Conservation (phyloP, 768 basidiomycete species). For the Asterophora parasitica region DNA sequence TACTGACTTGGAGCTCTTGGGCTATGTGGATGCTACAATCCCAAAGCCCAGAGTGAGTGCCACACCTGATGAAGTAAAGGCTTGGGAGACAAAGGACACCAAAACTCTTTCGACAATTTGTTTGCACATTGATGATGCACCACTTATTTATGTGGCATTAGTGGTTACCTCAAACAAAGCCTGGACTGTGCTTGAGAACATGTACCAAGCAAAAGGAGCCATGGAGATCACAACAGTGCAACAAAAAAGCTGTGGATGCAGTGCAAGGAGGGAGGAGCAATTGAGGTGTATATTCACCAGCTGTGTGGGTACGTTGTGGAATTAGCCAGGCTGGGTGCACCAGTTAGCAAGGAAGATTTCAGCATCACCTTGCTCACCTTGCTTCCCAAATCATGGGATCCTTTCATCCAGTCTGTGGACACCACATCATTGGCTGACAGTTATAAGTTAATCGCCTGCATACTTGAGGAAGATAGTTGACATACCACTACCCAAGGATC, state of each 20-base stretch:
- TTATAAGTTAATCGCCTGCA: conserved; percentile 18
- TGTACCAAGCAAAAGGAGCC: conserved; percentile 25
- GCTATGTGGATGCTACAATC: conserved; percentile 8
- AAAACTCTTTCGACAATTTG: conserved; percentile 27
- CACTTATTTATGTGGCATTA: conserved; percentile 25
- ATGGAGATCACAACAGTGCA: conserved; percentile 22
- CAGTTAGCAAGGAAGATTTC: conserved; percentile 26
- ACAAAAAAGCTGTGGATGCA: conserved; percentile 22
- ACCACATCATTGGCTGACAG: conserved; percentile 15
- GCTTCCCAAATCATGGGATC: conserved; percentile 30
- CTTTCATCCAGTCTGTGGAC: conserved; percentile 22
- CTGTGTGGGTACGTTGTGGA: conserved; percentile 22
- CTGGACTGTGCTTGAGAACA: conserved; percentile 24
- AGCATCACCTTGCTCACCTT: conserved; percentile 25
- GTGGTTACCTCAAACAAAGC: conserved; percentile 20
- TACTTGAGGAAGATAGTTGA: conserved; percentile 21
- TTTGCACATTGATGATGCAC: conserved; percentile 21
- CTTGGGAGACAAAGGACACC: conserved; percentile 25
- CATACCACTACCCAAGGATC: not conserved
- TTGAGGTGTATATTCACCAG: conserved; percentile 27
- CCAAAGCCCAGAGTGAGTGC: not conserved
- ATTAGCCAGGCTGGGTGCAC: conserved; percentile 16
- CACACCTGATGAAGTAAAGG: not conserved
- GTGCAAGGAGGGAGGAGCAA: conserved; percentile 24
- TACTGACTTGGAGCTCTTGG: conserved; percentile 16